Percentiles rank a stretch among this genome's conserved stretches.
Evolutionary conservation across 495 filamentous ascomycete genomes (phyloP).

Genomic region (Saxispiralis lemnorum): DNA sequence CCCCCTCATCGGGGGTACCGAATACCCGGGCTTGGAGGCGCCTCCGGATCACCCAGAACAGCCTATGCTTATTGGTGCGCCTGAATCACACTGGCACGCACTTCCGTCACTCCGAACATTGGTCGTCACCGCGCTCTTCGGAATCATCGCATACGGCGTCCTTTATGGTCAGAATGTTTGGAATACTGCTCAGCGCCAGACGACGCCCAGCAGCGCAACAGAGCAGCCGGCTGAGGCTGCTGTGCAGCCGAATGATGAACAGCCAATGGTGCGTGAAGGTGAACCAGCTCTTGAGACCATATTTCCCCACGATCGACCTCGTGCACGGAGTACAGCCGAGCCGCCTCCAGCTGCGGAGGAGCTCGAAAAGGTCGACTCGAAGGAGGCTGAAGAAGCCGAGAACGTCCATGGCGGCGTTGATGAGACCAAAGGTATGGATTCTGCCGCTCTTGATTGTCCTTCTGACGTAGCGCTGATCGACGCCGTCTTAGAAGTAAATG

Average conservation of each 20-base stretch:
- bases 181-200: no score
- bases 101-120: neutral
- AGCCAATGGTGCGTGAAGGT: constrained; percentile 9
- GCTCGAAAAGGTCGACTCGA: constrained; percentile 1
- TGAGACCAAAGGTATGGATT: constrained; percentile 17
- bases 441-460: neutral
- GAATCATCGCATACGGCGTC: neutral
- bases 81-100: neutral
- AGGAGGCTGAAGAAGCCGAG: neutral
- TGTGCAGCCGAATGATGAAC: neutral
- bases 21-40: neutral
- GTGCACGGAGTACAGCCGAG: neutral
- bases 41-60: no score
- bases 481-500: constrained; percentile 1
- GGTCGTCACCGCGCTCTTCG: neutral
- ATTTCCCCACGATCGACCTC: constrained; percentile 5
- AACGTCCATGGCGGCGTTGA: constrained; percentile 2
- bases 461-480: neutral
- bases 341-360: neutral
- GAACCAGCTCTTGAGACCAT: constrained; percentile 14
- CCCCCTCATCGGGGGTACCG: constrained; percentile 7
- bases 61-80: neutral
- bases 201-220: no score
- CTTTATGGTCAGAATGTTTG: neutral
- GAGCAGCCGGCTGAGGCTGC: neutral